phyloP scores from a whole-genome alignment of 164 flowering plant species.

The Tinospora cordifolia region DNA sequence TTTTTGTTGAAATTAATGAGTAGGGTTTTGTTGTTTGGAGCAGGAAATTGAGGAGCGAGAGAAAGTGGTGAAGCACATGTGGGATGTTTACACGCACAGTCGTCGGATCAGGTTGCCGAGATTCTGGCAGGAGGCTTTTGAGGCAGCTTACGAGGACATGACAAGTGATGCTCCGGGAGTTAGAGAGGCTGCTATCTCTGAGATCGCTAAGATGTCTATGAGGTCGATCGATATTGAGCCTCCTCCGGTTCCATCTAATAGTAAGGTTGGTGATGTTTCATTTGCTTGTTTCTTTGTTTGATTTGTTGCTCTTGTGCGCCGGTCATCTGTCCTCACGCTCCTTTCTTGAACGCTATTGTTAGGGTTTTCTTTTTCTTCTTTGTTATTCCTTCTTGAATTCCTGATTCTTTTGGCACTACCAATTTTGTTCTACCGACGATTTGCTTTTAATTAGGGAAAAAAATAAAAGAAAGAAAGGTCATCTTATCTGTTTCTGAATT shows the following conservation, averaged over 20 bases:
- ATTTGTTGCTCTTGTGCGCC: not conserved
- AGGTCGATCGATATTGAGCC: constrained; percentile 53
- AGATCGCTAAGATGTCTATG: constrained; percentile 96
- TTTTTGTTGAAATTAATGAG: too few species aligned
- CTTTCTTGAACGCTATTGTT: too few species aligned
- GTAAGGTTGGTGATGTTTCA: constrained; percentile 30
- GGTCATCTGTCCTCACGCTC: too few species aligned
- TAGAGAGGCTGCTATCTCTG: constrained; percentile 65
- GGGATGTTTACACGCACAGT: constrained; percentile 87
- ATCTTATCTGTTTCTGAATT: too few species aligned
- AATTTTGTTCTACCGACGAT: too few species aligned
- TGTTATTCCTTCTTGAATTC: too few species aligned
- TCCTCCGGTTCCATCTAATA: constrained; percentile 45
- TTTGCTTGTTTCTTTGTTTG: not conserved
- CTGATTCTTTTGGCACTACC: too few species aligned
- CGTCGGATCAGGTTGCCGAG: constrained; percentile 62
- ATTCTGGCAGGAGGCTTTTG: constrained; percentile 95
- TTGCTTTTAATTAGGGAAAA: too few species aligned
- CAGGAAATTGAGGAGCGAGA: constrained; percentile 99
- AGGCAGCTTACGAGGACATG: constrained; percentile 87
- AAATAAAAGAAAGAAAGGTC: too few species aligned
- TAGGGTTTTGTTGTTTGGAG: not conserved
- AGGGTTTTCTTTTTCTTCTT: too few species aligned
- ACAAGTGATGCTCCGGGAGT: constrained; percentile 63
- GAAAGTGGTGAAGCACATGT: constrained; percentile 94